Conservation (phyloP, 495 filamentous ascomycete genomes). For the Tirmania nivea region DNA sequence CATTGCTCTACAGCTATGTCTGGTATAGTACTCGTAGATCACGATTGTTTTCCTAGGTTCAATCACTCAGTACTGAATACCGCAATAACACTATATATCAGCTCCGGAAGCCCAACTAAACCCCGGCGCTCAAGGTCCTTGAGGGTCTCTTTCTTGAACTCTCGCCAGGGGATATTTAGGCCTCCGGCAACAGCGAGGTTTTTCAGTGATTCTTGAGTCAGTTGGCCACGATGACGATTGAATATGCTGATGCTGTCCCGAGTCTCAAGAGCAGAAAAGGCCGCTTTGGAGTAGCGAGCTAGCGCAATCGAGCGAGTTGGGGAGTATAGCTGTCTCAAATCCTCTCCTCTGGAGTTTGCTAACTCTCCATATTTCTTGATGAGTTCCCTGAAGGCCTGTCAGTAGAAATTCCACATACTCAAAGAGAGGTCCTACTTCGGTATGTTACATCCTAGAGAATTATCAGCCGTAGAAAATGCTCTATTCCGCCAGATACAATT, state of each 20-base stretch:
- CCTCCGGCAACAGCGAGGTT: conserved; percentile 45
- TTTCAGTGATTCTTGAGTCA: conserved; percentile 43
- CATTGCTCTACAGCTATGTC: too few species aligned
- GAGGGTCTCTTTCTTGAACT: conserved; percentile 55
- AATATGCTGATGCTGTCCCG: conserved; percentile 24
- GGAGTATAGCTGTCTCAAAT: conserved; percentile 38
- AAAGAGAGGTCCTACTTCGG: neutral
- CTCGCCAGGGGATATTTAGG: conserved; percentile 43
- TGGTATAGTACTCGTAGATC: too few species aligned
- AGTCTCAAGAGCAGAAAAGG: conserved; percentile 46
- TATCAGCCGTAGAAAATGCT: neutral
- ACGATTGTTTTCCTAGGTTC: too few species aligned
- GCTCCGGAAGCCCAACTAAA: conserved; percentile 39
- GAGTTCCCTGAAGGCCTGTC: neutral
- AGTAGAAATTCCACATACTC: too few species aligned
- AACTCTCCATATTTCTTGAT: neutral
- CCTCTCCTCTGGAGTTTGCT: neutral
- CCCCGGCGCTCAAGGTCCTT: conserved; percentile 44
- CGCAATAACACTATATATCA: conserved; percentile 71
- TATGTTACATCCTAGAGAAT: neutral
- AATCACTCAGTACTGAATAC: neutral
- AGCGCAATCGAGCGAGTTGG: conserved; percentile 47
- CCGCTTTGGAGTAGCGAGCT: conserved; percentile 41
- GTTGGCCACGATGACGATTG: conserved; percentile 46
- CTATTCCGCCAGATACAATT: neutral